A percentile compares a stretch with the other conserved stretches of the same genome.
These are phyloP conservation scores for Aspergillus sp. DNA, from an alignment of 2,329 filamentous ascomycete species.

Conservation along the genomic window DNA sequence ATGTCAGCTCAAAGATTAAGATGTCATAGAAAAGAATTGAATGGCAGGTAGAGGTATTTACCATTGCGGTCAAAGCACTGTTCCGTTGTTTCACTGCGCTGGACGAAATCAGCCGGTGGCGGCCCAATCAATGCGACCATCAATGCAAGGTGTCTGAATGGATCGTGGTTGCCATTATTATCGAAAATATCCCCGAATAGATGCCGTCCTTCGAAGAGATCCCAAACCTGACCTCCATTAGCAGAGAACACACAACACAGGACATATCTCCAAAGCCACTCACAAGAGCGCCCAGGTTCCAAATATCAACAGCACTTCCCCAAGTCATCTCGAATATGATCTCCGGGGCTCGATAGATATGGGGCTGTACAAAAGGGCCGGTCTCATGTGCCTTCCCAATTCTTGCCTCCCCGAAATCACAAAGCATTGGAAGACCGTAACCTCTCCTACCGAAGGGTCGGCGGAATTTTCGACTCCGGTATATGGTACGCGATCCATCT, in stretches of 20 bases:
- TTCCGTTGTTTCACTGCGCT: constrained; percentile 18
- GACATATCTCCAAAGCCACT: constrained; percentile 16
- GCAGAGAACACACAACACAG: constrained; percentile 7
- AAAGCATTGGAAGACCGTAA: constrained; percentile 21
- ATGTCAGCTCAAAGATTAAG: constrained; percentile 4
- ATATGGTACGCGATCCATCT: constrained; percentile 19
- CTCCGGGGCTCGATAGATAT: constrained; percentile 27
- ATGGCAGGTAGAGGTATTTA: constrained; percentile 6
- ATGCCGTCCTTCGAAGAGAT: constrained; percentile 38
- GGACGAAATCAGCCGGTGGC: constrained; percentile 16
- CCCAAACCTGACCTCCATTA: constrained; percentile 33
- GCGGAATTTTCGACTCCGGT: constrained; percentile 18
- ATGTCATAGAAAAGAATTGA: constrained; percentile 1
- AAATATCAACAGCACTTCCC: constrained; percentile 41
- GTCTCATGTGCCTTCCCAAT: constrained; percentile 21
- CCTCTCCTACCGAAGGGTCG: constrained; percentile 8
- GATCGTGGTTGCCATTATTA: constrained; percentile 12
- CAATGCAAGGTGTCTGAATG: constrained; percentile 17
- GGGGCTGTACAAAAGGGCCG: constrained; percentile 37
- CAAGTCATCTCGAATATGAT: constrained; percentile 39
- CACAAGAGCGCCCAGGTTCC: constrained; percentile 42
- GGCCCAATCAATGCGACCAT: constrained; percentile 20
- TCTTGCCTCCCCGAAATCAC: constrained; percentile 27
- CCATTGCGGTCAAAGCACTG: constrained; percentile 18
- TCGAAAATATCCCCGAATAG: constrained; percentile 31